A percentile compares a stretch with the other conserved stretches of the same genome.
phyloP scores from a whole-genome alignment of 1,284 basidiomycete genomes.

The Somion occarium region DNA sequence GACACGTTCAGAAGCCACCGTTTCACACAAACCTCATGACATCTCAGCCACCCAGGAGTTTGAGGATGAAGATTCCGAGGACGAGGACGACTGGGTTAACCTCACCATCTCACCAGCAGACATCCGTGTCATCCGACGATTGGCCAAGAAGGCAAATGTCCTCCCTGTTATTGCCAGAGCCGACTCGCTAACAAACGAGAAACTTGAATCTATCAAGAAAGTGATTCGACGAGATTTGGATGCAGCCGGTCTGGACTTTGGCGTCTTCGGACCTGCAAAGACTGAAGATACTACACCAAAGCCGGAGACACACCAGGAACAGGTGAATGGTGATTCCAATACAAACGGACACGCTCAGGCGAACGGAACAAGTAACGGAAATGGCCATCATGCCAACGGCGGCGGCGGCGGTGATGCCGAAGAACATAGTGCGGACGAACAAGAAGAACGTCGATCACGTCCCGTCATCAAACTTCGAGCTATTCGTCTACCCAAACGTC shows the following conservation, averaged over 20 bases:
- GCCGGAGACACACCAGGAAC: neutral
- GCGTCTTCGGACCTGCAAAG: slow-evolving; percentile 55
- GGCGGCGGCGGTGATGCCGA: slow-evolving; percentile 9
- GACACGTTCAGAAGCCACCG: slow-evolving; percentile 54
- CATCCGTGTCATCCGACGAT: slow-evolving; percentile 67
- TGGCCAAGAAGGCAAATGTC: slow-evolving; percentile 67
- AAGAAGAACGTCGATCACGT: slow-evolving; percentile 50
- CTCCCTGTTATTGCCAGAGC: slow-evolving; percentile 73
- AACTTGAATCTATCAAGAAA: slow-evolving; percentile 58
- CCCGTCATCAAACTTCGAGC: slow-evolving; percentile 68
- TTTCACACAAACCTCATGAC: slow-evolving; percentile 51
- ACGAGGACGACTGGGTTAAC: slow-evolving; percentile 32
- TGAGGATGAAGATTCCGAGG: slow-evolving; percentile 34
- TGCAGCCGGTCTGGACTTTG: slow-evolving; percentile 63
- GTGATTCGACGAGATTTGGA: slow-evolving; percentile 61
- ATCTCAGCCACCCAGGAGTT: slow-evolving; percentile 30
- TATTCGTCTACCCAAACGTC: slow-evolving; percentile 34
- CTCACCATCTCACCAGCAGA: slow-evolving; percentile 71
- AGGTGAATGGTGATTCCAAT: slow-evolving; percentile 10
- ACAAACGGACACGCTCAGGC: slow-evolving; percentile 19
- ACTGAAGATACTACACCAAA: slow-evolving; percentile 6
- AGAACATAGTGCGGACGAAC: slow-evolving; percentile 37
- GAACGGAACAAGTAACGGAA: slow-evolving; percentile 21
- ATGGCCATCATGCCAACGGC: slow-evolving; percentile 24
- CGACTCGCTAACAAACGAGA: slow-evolving; percentile 75